Percentiles rank a stretch among this genome's conserved stretches.
These are phyloP conservation scores for Arxiozyma slooffiae DNA, from an alignment of 1,139 yeast genomes.

Conservation along the genomic window DNA sequence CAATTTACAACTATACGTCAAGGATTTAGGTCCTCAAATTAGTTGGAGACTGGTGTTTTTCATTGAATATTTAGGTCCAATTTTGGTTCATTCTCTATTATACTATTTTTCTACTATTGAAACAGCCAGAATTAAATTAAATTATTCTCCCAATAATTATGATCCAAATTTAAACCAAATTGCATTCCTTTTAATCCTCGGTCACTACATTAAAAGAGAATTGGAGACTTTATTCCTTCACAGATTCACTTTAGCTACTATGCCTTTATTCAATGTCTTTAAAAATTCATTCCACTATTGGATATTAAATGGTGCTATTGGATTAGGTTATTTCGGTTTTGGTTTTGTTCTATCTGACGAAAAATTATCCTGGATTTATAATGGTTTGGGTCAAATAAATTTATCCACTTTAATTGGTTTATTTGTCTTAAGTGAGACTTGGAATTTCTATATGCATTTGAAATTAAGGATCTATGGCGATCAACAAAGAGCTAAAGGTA, in stretches of 20 bases:
- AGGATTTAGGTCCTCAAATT: conserved; percentile 89
- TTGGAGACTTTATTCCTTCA: conserved; percentile 78
- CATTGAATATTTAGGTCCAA: conserved; percentile 83
- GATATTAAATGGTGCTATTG: conserved; percentile 69
- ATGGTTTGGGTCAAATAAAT: conserved; percentile 14
- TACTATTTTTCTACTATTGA: conserved; percentile 33
- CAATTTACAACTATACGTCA: conserved; percentile 41
- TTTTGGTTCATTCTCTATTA: conserved; percentile 64
- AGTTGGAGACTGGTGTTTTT: conserved; percentile 84
- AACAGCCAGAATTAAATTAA: conserved; percentile 9
- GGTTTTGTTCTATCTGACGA: conserved; percentile 37
- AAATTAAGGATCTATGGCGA: conserved; percentile 35
- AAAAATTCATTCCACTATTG: conserved; percentile 88
- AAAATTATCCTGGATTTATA: conserved; percentile 13
- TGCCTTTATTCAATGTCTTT: conserved; percentile 82
- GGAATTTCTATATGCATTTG: conserved; percentile 62
- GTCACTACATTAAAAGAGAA: conserved; percentile 83
- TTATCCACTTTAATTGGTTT: conserved; percentile 32
- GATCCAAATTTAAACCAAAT: conserved; percentile 21
- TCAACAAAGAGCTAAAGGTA: conserved; percentile 33
- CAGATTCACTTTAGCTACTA: conserved; percentile 74
- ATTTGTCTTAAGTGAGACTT: conserved; percentile 60
- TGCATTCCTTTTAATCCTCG: conserved; percentile 40
- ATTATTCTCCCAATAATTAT: conserved; percentile 8
- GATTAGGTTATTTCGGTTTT: conserved; percentile 61